A percentile compares a stretch with the other conserved stretches of the same genome.
Evolutionary conservation across 441 rosid genomes (phyloP).

Genomic region (Euphorbia celastroides): DNA sequence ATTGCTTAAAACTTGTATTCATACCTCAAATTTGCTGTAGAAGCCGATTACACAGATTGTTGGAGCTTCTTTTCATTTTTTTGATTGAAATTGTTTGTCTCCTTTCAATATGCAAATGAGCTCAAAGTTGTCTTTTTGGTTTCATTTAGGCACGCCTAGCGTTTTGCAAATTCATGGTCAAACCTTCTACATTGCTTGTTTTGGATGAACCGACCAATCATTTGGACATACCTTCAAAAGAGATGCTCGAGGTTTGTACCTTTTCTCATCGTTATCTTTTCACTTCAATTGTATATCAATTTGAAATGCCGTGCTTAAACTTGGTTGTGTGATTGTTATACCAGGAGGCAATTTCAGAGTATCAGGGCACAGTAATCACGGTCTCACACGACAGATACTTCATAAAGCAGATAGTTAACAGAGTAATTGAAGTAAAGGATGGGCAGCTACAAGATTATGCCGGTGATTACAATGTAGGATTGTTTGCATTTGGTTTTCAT

Average conservation of each 20-base stretch:
- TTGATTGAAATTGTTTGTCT: not conserved
- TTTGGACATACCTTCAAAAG: slow-evolving; percentile 94
- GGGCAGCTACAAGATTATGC: slow-evolving; percentile 66
- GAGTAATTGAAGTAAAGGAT: slow-evolving; percentile 80
- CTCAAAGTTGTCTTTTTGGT: slow-evolving; percentile 8
- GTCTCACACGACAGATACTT: slow-evolving; percentile 91
- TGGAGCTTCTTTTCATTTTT: not conserved
- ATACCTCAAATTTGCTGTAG: not conserved
- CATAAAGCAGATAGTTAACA: slow-evolving; percentile 88
- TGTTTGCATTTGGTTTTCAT: not conserved
- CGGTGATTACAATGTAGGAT: slow-evolving; percentile 78
- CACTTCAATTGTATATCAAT: not conserved
- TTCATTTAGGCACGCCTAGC: slow-evolving; percentile 76
- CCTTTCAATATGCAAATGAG: not conserved
- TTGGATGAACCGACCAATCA: slow-evolving; percentile 96
- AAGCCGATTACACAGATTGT: not conserved
- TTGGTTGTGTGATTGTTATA: slow-evolving; percentile 11
- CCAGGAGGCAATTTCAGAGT: slow-evolving; percentile 92
- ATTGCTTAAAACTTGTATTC: not conserved
- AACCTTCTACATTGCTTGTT: slow-evolving; percentile 75
- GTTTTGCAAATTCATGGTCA: slow-evolving; percentile 96
- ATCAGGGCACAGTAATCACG: slow-evolving; percentile 74
- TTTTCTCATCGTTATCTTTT: not conserved
- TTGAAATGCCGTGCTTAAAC: not conserved
- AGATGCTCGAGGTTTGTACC: slow-evolving; percentile 86